phyloP scores from a whole-genome alignment of 2,329 filamentous ascomycete species.

The Akanthomyces dipterigenus region DNA sequence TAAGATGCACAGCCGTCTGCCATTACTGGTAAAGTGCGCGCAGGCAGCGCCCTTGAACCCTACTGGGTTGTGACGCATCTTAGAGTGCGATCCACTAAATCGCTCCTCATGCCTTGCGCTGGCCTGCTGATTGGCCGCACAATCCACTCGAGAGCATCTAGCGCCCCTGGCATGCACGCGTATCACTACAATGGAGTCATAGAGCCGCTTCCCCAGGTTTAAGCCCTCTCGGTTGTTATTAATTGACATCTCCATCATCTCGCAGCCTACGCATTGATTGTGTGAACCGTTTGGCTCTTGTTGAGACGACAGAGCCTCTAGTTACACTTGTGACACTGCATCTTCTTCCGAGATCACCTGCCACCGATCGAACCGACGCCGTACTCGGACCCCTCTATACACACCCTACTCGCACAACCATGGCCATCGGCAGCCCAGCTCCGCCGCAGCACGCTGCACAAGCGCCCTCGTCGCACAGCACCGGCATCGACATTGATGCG shows the following conservation, averaged over 20 bases:
- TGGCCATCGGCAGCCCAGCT: slow-evolving; percentile 49
- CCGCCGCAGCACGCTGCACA: slow-evolving; percentile 34
- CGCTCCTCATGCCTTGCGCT: slow-evolving; percentile 27
- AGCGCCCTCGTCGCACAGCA: slow-evolving; percentile 16
- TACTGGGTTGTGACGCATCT: not conserved
- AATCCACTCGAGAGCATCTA: not conserved
- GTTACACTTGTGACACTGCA: not conserved
- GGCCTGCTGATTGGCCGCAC: slow-evolving; percentile 23
- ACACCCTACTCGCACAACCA: slow-evolving; percentile 20
- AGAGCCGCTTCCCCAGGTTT: not conserved
- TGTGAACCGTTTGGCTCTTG: not conserved
- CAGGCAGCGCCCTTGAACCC: not conserved
- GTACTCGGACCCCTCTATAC: slow-evolving; percentile 3
- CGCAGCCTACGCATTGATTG: not conserved
- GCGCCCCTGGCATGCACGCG: not conserved
- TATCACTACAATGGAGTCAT: slow-evolving; percentile 9
- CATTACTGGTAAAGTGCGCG: not conserved
- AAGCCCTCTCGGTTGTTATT: not conserved
- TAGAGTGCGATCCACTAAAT: slow-evolving; percentile 8
- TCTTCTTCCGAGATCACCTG: not conserved
- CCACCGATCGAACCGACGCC: not conserved
- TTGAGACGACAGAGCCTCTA: not conserved
- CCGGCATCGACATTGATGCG: slow-evolving; percentile 53
- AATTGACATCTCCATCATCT: not conserved
- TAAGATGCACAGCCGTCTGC: not conserved